Conservation (phyloP, 2,329 filamentous ascomycete species). For the Sporothrix mexicana region DNA sequence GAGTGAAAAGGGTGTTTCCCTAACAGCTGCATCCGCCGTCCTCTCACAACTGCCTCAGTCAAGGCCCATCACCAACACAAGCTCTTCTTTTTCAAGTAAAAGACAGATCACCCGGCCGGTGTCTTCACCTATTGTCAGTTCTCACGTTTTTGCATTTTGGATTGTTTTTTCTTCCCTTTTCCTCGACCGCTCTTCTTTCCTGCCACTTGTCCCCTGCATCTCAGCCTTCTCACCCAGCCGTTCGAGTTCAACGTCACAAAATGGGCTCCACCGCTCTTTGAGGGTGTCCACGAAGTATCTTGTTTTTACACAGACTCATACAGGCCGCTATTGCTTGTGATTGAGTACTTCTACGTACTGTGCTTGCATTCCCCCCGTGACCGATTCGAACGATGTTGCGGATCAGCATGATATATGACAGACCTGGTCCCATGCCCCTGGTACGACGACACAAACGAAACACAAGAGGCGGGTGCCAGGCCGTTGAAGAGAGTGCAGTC, state of each 20-base stretch:
- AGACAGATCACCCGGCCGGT: neutral
- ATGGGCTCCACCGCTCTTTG: conserved; percentile 16
- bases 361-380: neutral
- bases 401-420: conserved; percentile 30
- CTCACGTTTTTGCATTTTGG: neutral
- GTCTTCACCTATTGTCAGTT: neutral
- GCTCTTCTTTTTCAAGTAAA: neutral
- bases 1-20: neutral
- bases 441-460: neutral
- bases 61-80: neutral
- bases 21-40: neutral
- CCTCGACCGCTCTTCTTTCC: neutral
- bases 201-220: neutral
- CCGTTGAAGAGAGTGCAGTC: neutral
- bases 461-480: neutral
- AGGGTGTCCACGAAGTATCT: neutral
- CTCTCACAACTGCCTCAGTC: neutral
- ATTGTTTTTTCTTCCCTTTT: neutral
- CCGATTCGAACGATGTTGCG: neutral
- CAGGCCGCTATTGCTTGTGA: neutral
- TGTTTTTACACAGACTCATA: neutral
- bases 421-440: conserved; percentile 22
- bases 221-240: neutral
- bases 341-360: neutral
- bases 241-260: neutral